These are phyloP conservation scores for Fusarium albosuccineum DNA, from an alignment of 2,329 filamentous ascomycete species.

Conservation along the genomic window DNA sequence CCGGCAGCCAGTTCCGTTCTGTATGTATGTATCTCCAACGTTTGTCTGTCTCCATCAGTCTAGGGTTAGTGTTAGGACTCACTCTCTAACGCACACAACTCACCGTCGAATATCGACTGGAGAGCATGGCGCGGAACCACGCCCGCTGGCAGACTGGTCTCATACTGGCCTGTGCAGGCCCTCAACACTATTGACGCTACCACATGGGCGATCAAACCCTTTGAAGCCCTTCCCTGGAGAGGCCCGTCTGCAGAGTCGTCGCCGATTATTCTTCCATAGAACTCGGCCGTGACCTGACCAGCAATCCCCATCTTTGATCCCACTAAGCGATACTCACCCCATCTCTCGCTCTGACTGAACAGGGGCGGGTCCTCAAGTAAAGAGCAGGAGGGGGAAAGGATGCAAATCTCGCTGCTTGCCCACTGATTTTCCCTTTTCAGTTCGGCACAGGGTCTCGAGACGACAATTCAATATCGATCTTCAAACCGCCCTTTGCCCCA, in stretches of 20 bases:
- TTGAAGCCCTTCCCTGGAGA: slow-evolving; percentile 12
- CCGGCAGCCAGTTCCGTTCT: slow-evolving; percentile 1
- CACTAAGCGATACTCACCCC: slow-evolving; percentile 16
- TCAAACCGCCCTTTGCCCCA: slow-evolving; percentile 34
- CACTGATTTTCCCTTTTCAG: slow-evolving; percentile 32
- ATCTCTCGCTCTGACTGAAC: slow-evolving; percentile 39
- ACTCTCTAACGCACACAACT: not conserved
- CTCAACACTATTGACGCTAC: slow-evolving; percentile 28
- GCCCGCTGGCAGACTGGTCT: slow-evolving; percentile 27
- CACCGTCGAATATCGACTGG: slow-evolving; percentile 1
- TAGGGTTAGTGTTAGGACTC: not conserved
- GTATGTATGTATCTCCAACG: not conserved
- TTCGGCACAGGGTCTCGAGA: slow-evolving; percentile 34
- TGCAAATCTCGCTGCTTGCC: slow-evolving; percentile 38
- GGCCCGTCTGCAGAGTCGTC: slow-evolving; percentile 8
- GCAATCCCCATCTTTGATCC: slow-evolving; percentile 12
- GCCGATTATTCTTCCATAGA: slow-evolving; percentile 11
- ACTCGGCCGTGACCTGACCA: slow-evolving; percentile 18
- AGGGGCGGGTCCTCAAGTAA: slow-evolving; percentile 25
- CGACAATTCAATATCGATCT: slow-evolving; percentile 43
- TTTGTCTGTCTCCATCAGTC: too few relatives aligned
- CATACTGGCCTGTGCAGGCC: slow-evolving; percentile 26
- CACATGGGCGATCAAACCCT: slow-evolving; percentile 28
- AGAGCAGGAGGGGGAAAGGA: slow-evolving; percentile 8
- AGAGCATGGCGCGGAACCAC: slow-evolving; percentile 31